Conservation (phyloP, 495 filamentous ascomycete genomes). For the Lasiosphaeria hispida region DNA sequence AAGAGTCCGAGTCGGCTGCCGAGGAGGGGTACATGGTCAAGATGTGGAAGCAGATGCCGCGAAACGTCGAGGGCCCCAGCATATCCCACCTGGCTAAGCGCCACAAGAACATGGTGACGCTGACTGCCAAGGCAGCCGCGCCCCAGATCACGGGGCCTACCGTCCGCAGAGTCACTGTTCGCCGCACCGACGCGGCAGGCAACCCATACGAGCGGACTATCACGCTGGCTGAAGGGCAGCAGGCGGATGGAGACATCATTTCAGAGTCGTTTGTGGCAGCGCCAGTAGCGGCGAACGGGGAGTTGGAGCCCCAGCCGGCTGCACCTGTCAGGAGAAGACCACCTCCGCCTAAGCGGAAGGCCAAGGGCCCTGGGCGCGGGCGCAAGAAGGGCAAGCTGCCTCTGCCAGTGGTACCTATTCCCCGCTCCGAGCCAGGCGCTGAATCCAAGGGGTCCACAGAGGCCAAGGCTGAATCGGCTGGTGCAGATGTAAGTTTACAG, state of each 20-base stretch:
- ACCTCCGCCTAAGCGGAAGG: constrained; percentile 74
- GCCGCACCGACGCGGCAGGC: constrained; percentile 70
- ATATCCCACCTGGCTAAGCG: constrained; percentile 84
- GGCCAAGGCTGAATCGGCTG: constrained; percentile 34
- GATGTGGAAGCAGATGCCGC: constrained; percentile 76
- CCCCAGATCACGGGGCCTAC: constrained; percentile 46
- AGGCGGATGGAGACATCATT: constrained; percentile 75
- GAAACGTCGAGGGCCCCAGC: constrained; percentile 70
- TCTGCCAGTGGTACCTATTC: constrained; percentile 16
- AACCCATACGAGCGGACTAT: constrained; percentile 79
- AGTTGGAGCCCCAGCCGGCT: constrained; percentile 23
- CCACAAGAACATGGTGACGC: constrained; percentile 62
- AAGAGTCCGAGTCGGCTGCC: constrained; percentile 42
- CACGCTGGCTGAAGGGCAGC: constrained; percentile 75
- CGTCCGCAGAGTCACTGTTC: constrained; percentile 72
- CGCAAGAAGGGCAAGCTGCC: constrained; percentile 63
- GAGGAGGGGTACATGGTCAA: constrained; percentile 68
- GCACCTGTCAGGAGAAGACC: constrained; percentile 56
- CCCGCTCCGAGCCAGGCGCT: constrained; percentile 10
- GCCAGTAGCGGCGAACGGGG: constrained; percentile 27
- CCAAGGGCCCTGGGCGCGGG: constrained; percentile 64
- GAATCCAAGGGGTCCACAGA: constrained; percentile 15
- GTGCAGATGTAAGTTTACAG: constrained; percentile 26
- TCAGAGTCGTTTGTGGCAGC: constrained; percentile 51
- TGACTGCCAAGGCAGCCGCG: constrained; percentile 42